A percentile compares a stretch with the other conserved stretches of the same genome.
Conservation (phyloP, 192 early-diverging fungal species). For the Mortierella hygrophila region DNA sequence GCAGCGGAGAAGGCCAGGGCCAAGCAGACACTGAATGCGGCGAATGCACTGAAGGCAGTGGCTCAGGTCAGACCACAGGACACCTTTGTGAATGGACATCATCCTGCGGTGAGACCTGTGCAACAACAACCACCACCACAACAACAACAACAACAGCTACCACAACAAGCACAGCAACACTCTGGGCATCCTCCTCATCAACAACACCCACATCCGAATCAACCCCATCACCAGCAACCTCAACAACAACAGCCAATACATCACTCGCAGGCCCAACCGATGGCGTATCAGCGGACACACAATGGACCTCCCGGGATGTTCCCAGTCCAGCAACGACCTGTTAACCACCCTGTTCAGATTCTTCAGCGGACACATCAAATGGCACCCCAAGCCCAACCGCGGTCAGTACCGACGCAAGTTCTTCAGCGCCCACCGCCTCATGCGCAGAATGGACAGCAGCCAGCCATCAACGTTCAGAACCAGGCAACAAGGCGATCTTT, state of each 20-base stretch:
- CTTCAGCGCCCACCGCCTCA: slow-evolving; percentile 42
- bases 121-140: slow-evolving; percentile 15
- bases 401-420: slow-evolving; percentile 46
- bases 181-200: background rate
- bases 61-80: slow-evolving; percentile 13
- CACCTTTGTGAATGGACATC: slow-evolving; percentile 19
- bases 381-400: slow-evolving; percentile 41
- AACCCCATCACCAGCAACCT: background rate
- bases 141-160: background rate
- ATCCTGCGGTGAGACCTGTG: background rate
- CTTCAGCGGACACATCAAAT: slow-evolving; percentile 40
- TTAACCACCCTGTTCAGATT: slow-evolving; percentile 52
- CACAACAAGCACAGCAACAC: background rate
- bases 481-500: slow-evolving; percentile 12
- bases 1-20: slow-evolving; percentile 41
- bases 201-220: background rate
- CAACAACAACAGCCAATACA: slow-evolving; percentile 22
- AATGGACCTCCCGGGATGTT: slow-evolving; percentile 19
- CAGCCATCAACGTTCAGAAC: background rate
- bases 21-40: slow-evolving; percentile 15
- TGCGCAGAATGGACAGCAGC: background rate
- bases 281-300: slow-evolving; percentile 13
- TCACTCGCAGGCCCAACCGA: background rate
- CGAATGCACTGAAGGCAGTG: background rate
- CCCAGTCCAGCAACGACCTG: slow-evolving; percentile 10